These are phyloP conservation scores for Populus pruinosa DNA, from an alignment of 345 rosid genomes.

Conservation along the genomic window DNA sequence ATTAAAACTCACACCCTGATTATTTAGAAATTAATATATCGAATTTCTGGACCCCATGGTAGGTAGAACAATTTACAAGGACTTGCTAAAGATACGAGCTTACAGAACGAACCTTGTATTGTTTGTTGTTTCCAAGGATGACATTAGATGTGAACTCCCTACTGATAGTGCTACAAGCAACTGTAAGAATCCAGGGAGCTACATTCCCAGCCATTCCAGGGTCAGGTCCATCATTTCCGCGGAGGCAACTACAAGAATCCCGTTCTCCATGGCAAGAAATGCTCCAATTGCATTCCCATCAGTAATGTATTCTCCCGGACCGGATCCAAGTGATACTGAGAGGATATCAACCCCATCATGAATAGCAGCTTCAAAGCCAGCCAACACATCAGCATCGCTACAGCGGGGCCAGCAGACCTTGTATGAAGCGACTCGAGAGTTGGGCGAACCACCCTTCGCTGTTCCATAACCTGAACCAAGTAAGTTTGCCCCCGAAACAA, in stretches of 20 bases:
- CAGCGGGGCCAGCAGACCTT: conserved; percentile 15
- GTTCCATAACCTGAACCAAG: conserved; percentile 18
- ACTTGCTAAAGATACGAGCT: too few species aligned
- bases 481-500: conserved; percentile 12
- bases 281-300: conserved; percentile 10
- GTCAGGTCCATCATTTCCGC: conserved; percentile 17
- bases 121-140: conserved; percentile 15
- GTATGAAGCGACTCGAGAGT: conserved; percentile 14
- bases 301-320: neutral
- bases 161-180: conserved; percentile 20
- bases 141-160: conserved; percentile 9
- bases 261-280: conserved; percentile 12
- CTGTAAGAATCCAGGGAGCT: conserved; percentile 23
- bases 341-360: conserved; percentile 19
- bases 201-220: neutral
- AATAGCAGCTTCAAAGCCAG: conserved; percentile 22
- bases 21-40: too few species aligned
- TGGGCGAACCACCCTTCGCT: conserved; percentile 16
- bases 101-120: conserved; percentile 3
- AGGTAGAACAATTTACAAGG: too few species aligned
- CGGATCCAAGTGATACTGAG: conserved; percentile 15
- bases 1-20: conserved; percentile 12
- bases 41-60: too few species aligned
- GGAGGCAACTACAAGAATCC: conserved; percentile 15
- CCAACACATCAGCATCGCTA: conserved; percentile 16